Percentiles rank a stretch among this genome's conserved stretches.
These are phyloP conservation scores for Cladosporium sp. DNA, from an alignment of 2,329 filamentous ascomycete genomes.

Conservation along the genomic window DNA sequence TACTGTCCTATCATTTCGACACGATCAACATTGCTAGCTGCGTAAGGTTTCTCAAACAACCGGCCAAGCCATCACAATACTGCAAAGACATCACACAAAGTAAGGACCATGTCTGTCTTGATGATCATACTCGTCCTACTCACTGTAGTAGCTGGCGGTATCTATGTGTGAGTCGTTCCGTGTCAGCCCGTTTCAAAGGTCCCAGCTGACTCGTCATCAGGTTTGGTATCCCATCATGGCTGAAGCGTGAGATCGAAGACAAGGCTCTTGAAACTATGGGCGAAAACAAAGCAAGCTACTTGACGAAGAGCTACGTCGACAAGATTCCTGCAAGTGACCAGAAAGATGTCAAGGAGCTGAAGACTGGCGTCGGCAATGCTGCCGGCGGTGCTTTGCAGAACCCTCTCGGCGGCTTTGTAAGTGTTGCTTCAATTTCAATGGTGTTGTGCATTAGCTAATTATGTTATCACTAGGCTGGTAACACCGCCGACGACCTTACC, in stretches of 20 bases:
- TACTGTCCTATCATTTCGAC: no score
- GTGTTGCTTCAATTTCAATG: background rate
- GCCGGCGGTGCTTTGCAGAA: slow-evolving; percentile 33
- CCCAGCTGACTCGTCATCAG: slow-evolving; percentile 10
- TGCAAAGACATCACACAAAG: background rate
- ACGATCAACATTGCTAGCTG: no score
- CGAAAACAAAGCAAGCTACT: slow-evolving; percentile 44
- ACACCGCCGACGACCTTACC: slow-evolving; percentile 23
- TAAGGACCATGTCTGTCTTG: slow-evolving; percentile 19
- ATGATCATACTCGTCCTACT: slow-evolving; percentile 32
- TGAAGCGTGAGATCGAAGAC: slow-evolving; percentile 45
- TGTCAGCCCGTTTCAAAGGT: no score
- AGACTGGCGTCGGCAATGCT: slow-evolving; percentile 30
- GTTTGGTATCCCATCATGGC: slow-evolving; percentile 45
- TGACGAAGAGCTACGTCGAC: slow-evolving; percentile 28
- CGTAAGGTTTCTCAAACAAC: no score
- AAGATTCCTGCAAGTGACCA: slow-evolving; percentile 20
- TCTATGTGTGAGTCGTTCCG: slow-evolving; percentile 35
- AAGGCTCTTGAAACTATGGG: slow-evolving; percentile 49
- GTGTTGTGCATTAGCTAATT: no score
- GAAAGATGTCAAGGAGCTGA: slow-evolving; percentile 31
- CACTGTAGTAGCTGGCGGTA: slow-evolving; percentile 33
- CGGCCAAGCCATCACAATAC: background rate
- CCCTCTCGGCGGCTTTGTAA: slow-evolving; percentile 31
- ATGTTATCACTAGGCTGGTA: slow-evolving; percentile 14